Evolutionary conservation across 805 yeast species (phyloP).

Genomic region (Lachancea waltii): DNA sequence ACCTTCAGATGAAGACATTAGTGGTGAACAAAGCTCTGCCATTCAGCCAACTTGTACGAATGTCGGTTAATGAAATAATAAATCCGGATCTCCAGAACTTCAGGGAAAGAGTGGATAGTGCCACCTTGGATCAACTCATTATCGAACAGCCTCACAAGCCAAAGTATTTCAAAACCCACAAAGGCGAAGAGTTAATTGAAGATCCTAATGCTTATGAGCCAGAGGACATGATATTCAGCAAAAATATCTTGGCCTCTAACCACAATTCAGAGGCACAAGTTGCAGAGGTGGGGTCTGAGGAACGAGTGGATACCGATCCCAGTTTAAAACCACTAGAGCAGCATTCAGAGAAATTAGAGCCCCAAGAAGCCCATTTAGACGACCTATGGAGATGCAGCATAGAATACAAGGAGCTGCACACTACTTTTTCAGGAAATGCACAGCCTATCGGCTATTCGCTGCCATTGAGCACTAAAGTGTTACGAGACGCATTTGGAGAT

Average conservation of each 20-base stretch:
- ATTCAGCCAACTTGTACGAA: slow-evolving; percentile 51
- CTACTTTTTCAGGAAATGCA: slow-evolving; percentile 11
- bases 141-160: slow-evolving; percentile 55
- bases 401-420: slow-evolving; percentile 14
- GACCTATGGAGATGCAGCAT: slow-evolving; percentile 2
- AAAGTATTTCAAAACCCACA: slow-evolving; percentile 71
- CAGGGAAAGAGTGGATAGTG: slow-evolving; percentile 65
- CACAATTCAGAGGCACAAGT: slow-evolving; percentile 5
- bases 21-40: slow-evolving; percentile 49
- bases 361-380: neutral
- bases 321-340: too few species aligned
- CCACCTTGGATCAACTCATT: slow-evolving; percentile 62
- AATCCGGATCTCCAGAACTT: slow-evolving; percentile 68
- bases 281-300: neutral
- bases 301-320: too few species aligned
- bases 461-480: slow-evolving; percentile 12
- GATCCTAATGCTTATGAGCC: slow-evolving; percentile 34
- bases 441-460: slow-evolving; percentile 16
- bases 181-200: slow-evolving; percentile 81
- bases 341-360: neutral
- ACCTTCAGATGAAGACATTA: slow-evolving; percentile 48
- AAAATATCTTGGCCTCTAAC: slow-evolving; percentile 12
- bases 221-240: slow-evolving; percentile 29
- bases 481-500: slow-evolving; percentile 26
- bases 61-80: slow-evolving; percentile 68